Evolutionary conservation across 2,329 filamentous ascomycete species (phyloP).

Genomic region (Colletotrichum siamense): DNA sequence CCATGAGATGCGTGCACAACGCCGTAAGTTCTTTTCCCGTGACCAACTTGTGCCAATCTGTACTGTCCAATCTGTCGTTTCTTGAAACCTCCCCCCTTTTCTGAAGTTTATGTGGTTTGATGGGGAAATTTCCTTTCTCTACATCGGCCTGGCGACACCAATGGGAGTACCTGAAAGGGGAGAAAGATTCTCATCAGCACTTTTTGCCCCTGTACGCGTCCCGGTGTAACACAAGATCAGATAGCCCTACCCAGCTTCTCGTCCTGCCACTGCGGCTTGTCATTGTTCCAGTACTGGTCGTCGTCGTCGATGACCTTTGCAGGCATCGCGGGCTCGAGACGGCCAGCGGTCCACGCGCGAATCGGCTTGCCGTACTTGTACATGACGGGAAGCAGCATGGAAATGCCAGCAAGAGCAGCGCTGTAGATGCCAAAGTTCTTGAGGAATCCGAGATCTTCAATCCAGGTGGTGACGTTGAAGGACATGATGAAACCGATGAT

Average conservation of each 20-base stretch:
- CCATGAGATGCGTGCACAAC: background rate
- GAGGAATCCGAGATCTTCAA: slow-evolving; percentile 31
- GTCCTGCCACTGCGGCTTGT: slow-evolving; percentile 18
- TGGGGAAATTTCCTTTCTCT: background rate
- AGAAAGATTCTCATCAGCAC: background rate
- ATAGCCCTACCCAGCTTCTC: slow-evolving; percentile 18
- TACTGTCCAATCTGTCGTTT: background rate
- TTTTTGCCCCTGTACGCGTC: background rate
- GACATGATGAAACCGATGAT: slow-evolving; percentile 35
- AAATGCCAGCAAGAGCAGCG: slow-evolving; percentile 34
- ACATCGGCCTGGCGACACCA: slow-evolving; percentile 5
- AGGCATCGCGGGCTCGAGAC: slow-evolving; percentile 9
- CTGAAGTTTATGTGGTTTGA: background rate
- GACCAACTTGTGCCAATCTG: background rate
- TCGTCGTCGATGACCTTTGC: slow-evolving; percentile 20
- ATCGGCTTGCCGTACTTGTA: slow-evolving; percentile 27
- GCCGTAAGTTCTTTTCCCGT: background rate
- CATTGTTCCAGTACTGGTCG: slow-evolving; percentile 23
- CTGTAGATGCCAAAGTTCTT: slow-evolving; percentile 35
- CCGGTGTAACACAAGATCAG: background rate
- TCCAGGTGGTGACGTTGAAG: slow-evolving; percentile 32
- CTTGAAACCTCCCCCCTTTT: background rate
- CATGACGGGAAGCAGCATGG: slow-evolving; percentile 34
- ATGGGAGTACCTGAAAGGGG: background rate
- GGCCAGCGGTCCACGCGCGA: slow-evolving; percentile 22